A percentile compares a stretch with the other conserved stretches of the same genome.
Conservation (phyloP, 2,329 filamentous ascomycete genomes). For the Keithomyces neogunnii region DNA sequence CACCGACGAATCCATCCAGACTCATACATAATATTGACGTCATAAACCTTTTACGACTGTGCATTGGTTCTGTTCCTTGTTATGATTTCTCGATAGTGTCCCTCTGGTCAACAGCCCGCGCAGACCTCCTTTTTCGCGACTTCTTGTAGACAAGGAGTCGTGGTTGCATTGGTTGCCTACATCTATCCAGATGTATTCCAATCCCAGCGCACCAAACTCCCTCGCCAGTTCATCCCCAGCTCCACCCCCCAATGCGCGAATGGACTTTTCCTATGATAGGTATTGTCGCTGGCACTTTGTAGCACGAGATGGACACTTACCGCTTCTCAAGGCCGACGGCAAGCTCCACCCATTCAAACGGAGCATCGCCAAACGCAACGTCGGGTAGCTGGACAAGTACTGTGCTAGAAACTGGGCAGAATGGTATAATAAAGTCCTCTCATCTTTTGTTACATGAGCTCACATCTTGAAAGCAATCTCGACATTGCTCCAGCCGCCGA, state of each 20-base stretch:
- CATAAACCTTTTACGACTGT: not conserved
- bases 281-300: not conserved
- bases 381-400: not conserved
- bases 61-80: not conserved
- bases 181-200: not conserved
- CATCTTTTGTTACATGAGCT: not conserved
- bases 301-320: not conserved
- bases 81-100: not conserved
- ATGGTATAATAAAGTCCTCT: not conserved
- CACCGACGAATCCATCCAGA: not conserved
- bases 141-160: not conserved
- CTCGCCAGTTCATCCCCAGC: not conserved
- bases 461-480: constrained; percentile 64
- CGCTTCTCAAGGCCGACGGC: not conserved
- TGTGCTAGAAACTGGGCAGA: not conserved
- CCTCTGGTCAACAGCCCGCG: not conserved
- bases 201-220: not conserved
- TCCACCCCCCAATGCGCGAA: not conserved
- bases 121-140: not conserved
- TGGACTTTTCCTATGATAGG: not conserved
- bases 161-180: not conserved
- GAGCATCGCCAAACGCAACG: not conserved
- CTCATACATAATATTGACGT: not conserved
- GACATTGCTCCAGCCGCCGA: constrained; percentile 83
- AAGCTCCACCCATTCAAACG: not conserved